These are phyloP conservation scores for Schwanniomyces pseudopolymorphus DNA, from an alignment of 805 yeast species.

Conservation along the genomic window DNA sequence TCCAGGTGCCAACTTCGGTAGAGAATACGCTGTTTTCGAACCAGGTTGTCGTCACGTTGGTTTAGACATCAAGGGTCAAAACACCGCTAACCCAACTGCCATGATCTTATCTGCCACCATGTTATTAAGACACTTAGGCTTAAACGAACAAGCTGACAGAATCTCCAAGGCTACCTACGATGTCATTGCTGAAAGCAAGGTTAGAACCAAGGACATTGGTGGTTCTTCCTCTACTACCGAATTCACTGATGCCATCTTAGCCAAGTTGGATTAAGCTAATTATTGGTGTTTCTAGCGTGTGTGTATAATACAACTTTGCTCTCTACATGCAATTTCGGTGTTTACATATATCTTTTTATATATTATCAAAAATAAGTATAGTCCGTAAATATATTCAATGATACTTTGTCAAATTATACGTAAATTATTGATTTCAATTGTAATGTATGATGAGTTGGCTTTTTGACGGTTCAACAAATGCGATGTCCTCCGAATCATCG, in stretches of 20 bases:
- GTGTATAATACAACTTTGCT: neutral
- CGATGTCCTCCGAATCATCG: too few species aligned
- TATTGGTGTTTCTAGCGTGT: neutral
- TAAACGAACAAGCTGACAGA: conserved; percentile 79
- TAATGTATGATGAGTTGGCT: too few species aligned
- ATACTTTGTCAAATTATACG: neutral
- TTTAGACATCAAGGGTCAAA: conserved; percentile 90
- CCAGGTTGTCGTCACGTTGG: conserved; percentile 99
- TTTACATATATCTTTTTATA: conserved; percentile 1
- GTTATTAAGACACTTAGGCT: conserved; percentile 93
- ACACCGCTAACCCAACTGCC: conserved; percentile 97
- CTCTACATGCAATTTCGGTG: neutral
- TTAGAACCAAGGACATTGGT: conserved; percentile 87
- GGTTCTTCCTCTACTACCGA: conserved; percentile 88
- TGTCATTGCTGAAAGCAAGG: conserved; percentile 85
- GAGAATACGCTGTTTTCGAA: conserved; percentile 96
- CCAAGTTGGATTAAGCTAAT: conserved; percentile 49
- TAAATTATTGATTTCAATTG: too few species aligned
- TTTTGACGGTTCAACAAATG: too few species aligned
- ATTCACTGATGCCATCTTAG: conserved; percentile 88
- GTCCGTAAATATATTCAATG: neutral
- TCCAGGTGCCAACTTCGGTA: conserved; percentile 98
- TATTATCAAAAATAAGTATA: conserved; percentile 4
- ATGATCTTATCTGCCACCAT: conserved; percentile 89
- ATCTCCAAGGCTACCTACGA: conserved; percentile 87